phyloP scores from a whole-genome alignment of 2,329 filamentous ascomycete species.

The Talaromyces sp. region DNA sequence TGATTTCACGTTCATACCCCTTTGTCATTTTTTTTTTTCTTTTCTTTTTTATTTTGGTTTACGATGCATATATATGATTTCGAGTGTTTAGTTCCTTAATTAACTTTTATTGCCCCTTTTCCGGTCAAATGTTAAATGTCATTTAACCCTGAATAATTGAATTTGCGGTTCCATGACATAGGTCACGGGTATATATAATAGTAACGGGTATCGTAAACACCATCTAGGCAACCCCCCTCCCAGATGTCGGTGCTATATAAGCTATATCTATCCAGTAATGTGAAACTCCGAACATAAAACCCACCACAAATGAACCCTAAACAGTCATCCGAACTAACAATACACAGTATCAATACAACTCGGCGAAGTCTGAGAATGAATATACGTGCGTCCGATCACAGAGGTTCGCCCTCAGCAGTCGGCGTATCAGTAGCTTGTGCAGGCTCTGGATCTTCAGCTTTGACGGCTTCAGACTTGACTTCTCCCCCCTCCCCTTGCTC shows the following conservation, averaged over 20 bases:
- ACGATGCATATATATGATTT: not conserved
- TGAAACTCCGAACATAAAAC: not conserved
- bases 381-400: not conserved
- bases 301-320: not conserved
- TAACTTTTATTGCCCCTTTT: not conserved
- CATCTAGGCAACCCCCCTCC: not conserved
- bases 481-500: not conserved
- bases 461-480: not conserved
- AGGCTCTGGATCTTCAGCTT: not conserved
- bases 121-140: not conserved
- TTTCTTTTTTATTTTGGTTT: not conserved
- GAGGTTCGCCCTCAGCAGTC: not conserved
- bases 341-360: not conserved
- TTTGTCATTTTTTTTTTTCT: not conserved
- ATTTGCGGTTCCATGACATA: not conserved
- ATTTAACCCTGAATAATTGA: not conserved
- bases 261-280: not conserved
- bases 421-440: not conserved
- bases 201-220: not conserved
- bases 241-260: not conserved
- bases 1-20: not conserved
- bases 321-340: not conserved
- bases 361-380: not conserved
- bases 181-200: not conserved
- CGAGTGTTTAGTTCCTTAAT: not conserved